Evolutionary conservation across 768 basidiomycete genomes (phyloP), one percentile per base, ranked within the genome.

Genomic region (Hygrophoropsis aurantiaca): DNA sequence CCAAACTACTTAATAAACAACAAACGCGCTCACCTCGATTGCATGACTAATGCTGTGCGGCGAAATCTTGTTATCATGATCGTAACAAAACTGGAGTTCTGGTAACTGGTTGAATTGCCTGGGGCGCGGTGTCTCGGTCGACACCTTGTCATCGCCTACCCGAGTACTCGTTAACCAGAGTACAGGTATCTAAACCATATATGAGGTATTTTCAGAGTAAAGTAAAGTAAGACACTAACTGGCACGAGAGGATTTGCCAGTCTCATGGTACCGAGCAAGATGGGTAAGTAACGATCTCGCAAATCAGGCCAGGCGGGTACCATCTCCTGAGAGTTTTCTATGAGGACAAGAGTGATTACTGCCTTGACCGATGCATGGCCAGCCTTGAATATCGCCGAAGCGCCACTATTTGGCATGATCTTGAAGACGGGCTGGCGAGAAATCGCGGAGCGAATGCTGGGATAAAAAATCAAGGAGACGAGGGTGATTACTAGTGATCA

Each of bases 301-400:
- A 82, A 73, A 60, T 77, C 69, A 52, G 68, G 55, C 81, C 81
- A 82, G 19, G 71, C 62, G 5, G 51, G 16, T 20, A 62, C 59
- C 68, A 80, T 75, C 1, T 61, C 58, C 26, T 67, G 65, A 0
- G 81, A 81, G 55, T 82, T 81, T 64, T 83, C 81, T 52, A 82
- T 70, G 49, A 83, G 66, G 49, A 81, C 55, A 42, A 80, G 68
- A n/a, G 71, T 65, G 40, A 64, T 51, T 46, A 64, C 53, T 1
- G 62, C 62, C 32, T 49, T 56, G 6, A 47, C 50, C 1, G 47
- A 34, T 5, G 56, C 47, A 2, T 53, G 9, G 33, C 52, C 54
- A 30, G 27, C 7, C n/a, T 52, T 6, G 55, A 64, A 65, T 42
- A 64, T 62, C 44, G 47, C 33, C 9, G 49, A 24, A 21, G 39